Percentiles rank a stretch among this genome's conserved stretches.
Conservation (phyloP, 371 early-diverging fungal genomes). For the Gilbertella persicaria region DNA sequence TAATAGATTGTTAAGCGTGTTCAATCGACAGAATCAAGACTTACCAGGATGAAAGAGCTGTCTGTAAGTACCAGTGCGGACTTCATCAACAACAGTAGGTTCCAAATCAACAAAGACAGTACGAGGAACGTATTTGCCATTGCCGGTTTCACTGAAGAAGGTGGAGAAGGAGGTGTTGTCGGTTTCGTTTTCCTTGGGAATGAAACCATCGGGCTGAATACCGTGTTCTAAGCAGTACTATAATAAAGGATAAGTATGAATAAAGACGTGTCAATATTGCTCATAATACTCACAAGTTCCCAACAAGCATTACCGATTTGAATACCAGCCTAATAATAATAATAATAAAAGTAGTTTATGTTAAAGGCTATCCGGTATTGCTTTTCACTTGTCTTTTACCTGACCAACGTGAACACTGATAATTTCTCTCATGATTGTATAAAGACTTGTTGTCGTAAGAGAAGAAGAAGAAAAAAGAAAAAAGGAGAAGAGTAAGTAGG, state of each 20-base stretch:
- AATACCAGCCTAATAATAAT: slow-evolving; percentile 83
- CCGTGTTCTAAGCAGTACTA: slow-evolving; percentile 92
- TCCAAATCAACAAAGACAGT: slow-evolving; percentile 98
- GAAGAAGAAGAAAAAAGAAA: slow-evolving; percentile 13
- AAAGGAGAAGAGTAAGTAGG: not conserved
- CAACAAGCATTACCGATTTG: slow-evolving; percentile 99
- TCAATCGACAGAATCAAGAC: not conserved
- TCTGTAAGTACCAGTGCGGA: slow-evolving; percentile 94
- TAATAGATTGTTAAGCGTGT: slow-evolving; percentile 58
- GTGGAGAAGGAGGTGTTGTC: slow-evolving; percentile 60
- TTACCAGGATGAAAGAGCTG: slow-evolving; percentile 95
- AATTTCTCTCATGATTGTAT: slow-evolving; percentile 90
- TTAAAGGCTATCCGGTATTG: slow-evolving; percentile 95
- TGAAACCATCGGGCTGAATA: slow-evolving; percentile 94
- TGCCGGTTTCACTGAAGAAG: slow-evolving; percentile 95
- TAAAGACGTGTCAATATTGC: not conserved
- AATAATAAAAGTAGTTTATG: not conserved
- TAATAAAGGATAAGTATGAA: not conserved
- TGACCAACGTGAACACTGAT: slow-evolving; percentile 92
- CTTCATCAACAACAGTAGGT: slow-evolving; percentile 96
- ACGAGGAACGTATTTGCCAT: slow-evolving; percentile 98
- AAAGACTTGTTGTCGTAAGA: slow-evolving; percentile 13
- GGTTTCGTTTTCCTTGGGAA: slow-evolving; percentile 87
- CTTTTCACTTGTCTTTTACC: not conserved
- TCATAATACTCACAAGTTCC: slow-evolving; percentile 67